Evolutionary conservation across 768 basidiomycete genomes (phyloP), one percentile per base, ranked within the genome.

Genomic region (Suillus paluster): DNA sequence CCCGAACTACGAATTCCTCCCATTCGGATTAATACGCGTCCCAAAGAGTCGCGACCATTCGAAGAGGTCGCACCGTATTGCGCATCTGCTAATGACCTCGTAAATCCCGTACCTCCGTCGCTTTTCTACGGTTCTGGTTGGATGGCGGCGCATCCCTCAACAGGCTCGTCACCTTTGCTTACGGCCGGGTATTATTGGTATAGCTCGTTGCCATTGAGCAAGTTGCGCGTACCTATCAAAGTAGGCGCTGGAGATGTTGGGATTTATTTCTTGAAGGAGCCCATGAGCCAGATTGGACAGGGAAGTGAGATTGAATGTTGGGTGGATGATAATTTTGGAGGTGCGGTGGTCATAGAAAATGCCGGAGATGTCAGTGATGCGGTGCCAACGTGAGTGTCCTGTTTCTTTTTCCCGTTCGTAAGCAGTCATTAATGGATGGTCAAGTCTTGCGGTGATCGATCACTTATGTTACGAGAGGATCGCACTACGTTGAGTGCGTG

Each of bases 81-180:
- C 75, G 95, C 94, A 0, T 90, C 89, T 23, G 97, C 97, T n/a
- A 97, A 98, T 75, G 96, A 99, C 73, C 82, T 99, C 57, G 94
- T 99, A 75, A 98, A 99, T 78, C 97, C 97, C 1, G 83, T 99
- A 0, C 97, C 97, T n/a, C 87, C 90, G 0, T 93, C 92, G 34
- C 78, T 98, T 67, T 99, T 99, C 79, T 92, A 90, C 64, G 97
- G 95, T 34, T 89, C 90, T 0, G 97, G 97, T 7, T 99, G 97
- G 97, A 81, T 84, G 63, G 85, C 85, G 1, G 85, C 83, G 69
- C 93, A 95, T 73, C 94, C 91, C 0, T 73, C 83, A 2, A 77
- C 82, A 55, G 73, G 80, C 52, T 63, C 68, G 2, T 75, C 79
- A 58, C 72, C 80, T 67, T 80, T 83, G 58, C 81, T 90, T 73